phyloP scores from a whole-genome alignment of 768 basidiomycete species.

The Nidularia pulvinata region DNA sequence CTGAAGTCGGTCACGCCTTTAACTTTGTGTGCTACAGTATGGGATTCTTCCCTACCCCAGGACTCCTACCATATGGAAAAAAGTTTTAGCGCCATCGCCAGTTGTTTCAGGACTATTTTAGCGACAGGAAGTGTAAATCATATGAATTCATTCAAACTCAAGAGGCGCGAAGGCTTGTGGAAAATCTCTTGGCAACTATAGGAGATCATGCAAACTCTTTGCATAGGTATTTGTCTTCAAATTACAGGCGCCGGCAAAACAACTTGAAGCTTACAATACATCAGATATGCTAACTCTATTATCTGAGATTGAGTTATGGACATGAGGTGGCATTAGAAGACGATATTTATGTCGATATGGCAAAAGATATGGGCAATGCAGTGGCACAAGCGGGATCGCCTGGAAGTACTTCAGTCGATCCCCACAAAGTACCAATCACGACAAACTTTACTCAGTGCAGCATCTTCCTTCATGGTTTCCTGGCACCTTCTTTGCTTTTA shows the following conservation, averaged over 20 bases:
- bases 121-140: not conserved
- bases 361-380: slow-evolving; percentile 8
- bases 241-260: too few species aligned
- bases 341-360: slow-evolving; percentile 6
- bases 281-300: not conserved
- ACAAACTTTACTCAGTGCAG: slow-evolving; percentile 21
- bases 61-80: not conserved
- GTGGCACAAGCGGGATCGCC: slow-evolving; percentile 1
- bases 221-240: slow-evolving; percentile 16
- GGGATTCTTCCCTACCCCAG: not conserved
- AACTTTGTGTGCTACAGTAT: not conserved
- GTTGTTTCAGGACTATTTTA: not conserved
- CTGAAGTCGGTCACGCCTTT: not conserved
- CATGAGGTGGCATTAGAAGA: slow-evolving; percentile 5
- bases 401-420: slow-evolving; percentile 10
- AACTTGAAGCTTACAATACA: slow-evolving; percentile 17
- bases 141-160: not conserved
- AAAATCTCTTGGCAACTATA: not conserved
- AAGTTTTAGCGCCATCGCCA: not conserved
- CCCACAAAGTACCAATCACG: not conserved
- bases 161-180: not conserved
- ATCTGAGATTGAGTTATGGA: not conserved
- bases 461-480: slow-evolving; percentile 37
- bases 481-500: slow-evolving; percentile 29
- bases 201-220: slow-evolving; percentile 12